phyloP scores from a whole-genome alignment of 1,139 yeast genomes.

The Lodderomyces elongisporus region DNA sequence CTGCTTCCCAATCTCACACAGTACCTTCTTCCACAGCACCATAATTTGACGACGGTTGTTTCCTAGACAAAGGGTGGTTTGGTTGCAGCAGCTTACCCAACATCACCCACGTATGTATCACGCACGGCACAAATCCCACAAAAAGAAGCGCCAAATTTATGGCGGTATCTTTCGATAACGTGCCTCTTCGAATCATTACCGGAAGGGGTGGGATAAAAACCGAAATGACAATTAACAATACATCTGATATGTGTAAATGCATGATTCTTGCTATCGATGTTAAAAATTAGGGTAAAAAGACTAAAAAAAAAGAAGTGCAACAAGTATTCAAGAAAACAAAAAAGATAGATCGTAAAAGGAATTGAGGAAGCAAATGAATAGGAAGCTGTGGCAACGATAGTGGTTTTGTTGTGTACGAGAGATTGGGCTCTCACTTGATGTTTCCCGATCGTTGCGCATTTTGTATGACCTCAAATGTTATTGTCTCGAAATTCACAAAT shows the following conservation, averaged over 20 bases:
- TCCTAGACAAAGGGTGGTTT: slow-evolving; percentile 12
- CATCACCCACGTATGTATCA: slow-evolving; percentile 61
- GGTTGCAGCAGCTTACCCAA: slow-evolving; percentile 42
- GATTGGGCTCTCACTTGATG: too few relatives aligned
- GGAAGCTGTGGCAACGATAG: too few relatives aligned
- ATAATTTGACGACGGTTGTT: slow-evolving; percentile 13
- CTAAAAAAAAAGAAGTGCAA: too few relatives aligned
- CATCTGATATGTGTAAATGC: slow-evolving; percentile 38
- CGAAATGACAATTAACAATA: slow-evolving; percentile 53
- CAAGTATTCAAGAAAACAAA: too few relatives aligned
- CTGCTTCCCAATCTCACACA: too few relatives aligned
- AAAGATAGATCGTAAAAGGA: too few relatives aligned
- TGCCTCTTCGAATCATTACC: slow-evolving; percentile 62
- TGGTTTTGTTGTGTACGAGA: too few relatives aligned
- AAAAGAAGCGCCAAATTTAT: slow-evolving; percentile 55
- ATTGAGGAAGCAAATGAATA: too few relatives aligned
- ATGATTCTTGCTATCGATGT: slow-evolving; percentile 9
- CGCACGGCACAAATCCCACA: slow-evolving; percentile 65
- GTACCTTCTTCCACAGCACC: slow-evolving; percentile 25
- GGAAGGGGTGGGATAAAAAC: slow-evolving; percentile 69
- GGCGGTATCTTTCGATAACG: slow-evolving; percentile 57
- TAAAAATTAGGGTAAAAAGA: too few relatives aligned
- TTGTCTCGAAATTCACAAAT: too few relatives aligned
- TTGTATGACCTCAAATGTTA: too few relatives aligned
- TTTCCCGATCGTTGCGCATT: too few relatives aligned